phyloP scores from a whole-genome alignment of 345 rosid species.

The Hypericum perforatum region DNA sequence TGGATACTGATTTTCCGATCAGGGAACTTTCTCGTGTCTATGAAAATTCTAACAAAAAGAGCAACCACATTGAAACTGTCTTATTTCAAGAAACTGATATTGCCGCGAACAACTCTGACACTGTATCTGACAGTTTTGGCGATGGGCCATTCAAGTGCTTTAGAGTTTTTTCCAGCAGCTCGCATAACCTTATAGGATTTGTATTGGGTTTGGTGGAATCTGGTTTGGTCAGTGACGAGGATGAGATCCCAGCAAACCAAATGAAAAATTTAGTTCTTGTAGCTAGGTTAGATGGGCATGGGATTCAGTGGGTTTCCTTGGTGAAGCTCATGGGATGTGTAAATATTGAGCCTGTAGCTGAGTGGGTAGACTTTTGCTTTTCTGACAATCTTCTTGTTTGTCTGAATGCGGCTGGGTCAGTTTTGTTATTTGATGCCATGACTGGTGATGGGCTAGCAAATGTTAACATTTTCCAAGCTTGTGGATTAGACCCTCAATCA shows the following conservation, averaged over 20 bases:
- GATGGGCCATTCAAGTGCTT: slow-evolving; percentile 45
- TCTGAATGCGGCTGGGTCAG: slow-evolving; percentile 56
- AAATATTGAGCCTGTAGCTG: slow-evolving; percentile 25
- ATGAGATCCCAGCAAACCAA: slow-evolving; percentile 27
- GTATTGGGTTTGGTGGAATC: slow-evolving; percentile 36
- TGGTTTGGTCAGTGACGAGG: slow-evolving; percentile 22
- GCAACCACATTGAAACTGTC: slow-evolving; percentile 18
- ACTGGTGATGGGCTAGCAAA: slow-evolving; percentile 62
- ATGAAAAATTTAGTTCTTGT: slow-evolving; percentile 41
- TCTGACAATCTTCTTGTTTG: slow-evolving; percentile 81
- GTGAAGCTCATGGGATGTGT: slow-evolving; percentile 47
- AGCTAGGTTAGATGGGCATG: slow-evolving; percentile 48
- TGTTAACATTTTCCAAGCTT: slow-evolving; percentile 43
- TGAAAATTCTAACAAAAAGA: slow-evolving; percentile 16
- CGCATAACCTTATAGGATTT: slow-evolving; percentile 71
- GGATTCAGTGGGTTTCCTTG: slow-evolving; percentile 74
- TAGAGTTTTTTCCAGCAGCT: slow-evolving; percentile 67
- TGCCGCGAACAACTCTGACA: slow-evolving; percentile 20
- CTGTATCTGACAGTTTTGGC: slow-evolving; percentile 21
- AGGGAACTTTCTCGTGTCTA: slow-evolving; percentile 26
- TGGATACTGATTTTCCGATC: slow-evolving; percentile 35
- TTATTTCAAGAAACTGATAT: slow-evolving; percentile 21
- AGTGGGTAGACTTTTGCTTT: slow-evolving; percentile 78
- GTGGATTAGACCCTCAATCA: slow-evolving; percentile 31
- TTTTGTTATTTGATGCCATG: slow-evolving; percentile 46